phyloP scores from a whole-genome alignment of 768 basidiomycete genomes.

The Lactifluus hygrophoroides region DNA sequence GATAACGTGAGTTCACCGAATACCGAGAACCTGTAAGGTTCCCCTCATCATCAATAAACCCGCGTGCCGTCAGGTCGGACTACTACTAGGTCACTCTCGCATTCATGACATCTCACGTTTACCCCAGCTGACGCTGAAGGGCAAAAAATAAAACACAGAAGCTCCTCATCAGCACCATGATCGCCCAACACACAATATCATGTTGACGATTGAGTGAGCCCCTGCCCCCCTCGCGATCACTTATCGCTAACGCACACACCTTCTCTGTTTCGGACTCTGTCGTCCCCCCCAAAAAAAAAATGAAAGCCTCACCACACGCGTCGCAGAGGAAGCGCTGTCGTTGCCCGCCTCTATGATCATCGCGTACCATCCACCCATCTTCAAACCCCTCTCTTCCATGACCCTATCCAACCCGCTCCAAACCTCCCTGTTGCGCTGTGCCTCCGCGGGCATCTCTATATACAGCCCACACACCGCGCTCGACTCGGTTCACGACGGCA shows the following conservation, averaged over 20 bases:
- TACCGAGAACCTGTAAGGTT: not conserved
- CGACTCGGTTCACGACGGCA: slow-evolving; percentile 74
- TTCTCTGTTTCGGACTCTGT: slow-evolving; percentile 10
- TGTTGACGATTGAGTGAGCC: slow-evolving; percentile 38
- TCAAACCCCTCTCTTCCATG: slow-evolving; percentile 63
- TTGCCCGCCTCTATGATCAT: slow-evolving; percentile 59
- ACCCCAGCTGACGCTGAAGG: not conserved
- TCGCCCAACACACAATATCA: slow-evolving; percentile 26
- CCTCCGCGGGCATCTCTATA: slow-evolving; percentile 74
- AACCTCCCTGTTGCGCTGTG: slow-evolving; percentile 67
- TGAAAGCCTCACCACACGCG: slow-evolving; percentile 65
- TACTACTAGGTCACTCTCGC: slow-evolving; percentile 26
- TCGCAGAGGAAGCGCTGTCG: slow-evolving; percentile 58
- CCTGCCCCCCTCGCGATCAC: not conserved
- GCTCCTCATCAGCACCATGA: slow-evolving; percentile 28
- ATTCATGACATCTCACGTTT: not conserved
- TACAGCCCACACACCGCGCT: slow-evolving; percentile 86
- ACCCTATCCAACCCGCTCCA: slow-evolving; percentile 76
- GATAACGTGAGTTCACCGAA: slow-evolving; percentile 66
- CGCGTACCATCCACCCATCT: slow-evolving; percentile 82
- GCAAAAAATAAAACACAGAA: too few relatives aligned
- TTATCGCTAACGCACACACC: not conserved
- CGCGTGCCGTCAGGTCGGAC: slow-evolving; percentile 23
- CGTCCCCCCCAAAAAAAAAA: too few relatives aligned
- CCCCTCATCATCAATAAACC: not conserved